Evolutionary conservation across 1,284 basidiomycete genomes (phyloP).

Genomic region (Cutaneotrichosporon cyanovorans): DNA sequence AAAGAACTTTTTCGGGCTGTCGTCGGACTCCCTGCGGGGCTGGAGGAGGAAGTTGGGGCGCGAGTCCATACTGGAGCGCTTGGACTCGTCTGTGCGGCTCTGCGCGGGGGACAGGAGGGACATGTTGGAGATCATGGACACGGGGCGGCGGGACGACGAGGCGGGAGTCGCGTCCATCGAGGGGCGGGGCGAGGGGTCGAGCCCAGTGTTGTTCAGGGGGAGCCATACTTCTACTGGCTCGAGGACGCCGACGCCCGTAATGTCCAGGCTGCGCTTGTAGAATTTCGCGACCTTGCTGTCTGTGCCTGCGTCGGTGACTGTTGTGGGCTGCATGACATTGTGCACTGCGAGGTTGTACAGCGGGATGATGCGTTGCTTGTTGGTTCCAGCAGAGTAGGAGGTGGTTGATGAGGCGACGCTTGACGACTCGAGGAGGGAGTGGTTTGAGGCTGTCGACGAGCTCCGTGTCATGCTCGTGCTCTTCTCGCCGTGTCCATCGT

Average conservation of each 20-base stretch:
- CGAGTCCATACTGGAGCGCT: constrained; percentile 20
- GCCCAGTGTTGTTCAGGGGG: constrained; percentile 6
- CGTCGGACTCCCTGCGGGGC: constrained; percentile 17
- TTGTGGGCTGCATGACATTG: constrained; percentile 82
- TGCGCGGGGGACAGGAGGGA: constrained; percentile 26
- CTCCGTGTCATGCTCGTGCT: too few relatives aligned
- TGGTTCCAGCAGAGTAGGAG: neutral
- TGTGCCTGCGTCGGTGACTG: constrained; percentile 64
- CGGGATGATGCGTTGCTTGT: constrained; percentile 64
- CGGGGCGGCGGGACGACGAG: constrained; percentile 14
- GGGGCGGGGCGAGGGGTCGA: constrained; percentile 9
- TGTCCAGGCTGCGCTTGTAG: constrained; percentile 71
- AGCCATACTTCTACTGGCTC: constrained; percentile 76
- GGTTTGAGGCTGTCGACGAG: too few relatives aligned
- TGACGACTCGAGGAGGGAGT: too few relatives aligned
- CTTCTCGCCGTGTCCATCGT: too few relatives aligned
- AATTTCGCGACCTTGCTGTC: constrained; percentile 92
- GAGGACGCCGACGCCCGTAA: constrained; percentile 65
- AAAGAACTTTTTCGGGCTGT: constrained; percentile 57
- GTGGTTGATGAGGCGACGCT: neutral
- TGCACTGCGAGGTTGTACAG: constrained; percentile 85
- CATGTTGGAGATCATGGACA: constrained; percentile 31
- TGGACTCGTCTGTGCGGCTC: constrained; percentile 19
- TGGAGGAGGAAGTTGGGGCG: constrained; percentile 9
- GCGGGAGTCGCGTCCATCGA: constrained; percentile 7